Base-by-base conservation (phyloP, 805 yeast species). In the Metschnikowia baotianmanensis region DNA sequence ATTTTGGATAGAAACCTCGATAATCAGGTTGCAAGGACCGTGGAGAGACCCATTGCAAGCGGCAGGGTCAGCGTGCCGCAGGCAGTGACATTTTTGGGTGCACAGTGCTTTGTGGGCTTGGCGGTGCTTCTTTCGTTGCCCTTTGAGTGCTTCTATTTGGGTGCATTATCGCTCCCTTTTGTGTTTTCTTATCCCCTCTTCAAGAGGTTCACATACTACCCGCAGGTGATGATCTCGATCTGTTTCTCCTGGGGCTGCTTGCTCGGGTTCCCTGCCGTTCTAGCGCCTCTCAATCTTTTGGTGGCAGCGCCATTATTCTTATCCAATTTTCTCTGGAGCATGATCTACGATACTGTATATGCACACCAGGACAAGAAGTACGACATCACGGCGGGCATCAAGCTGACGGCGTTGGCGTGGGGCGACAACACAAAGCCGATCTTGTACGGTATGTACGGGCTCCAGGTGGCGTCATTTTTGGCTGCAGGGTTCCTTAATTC, bases 381-480 rank as follows among this genome's bases (percentile, higher is more conserved):
- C 56, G 99, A 93, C 63, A 67, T 86, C 38, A 72, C 76, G 43
- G 97, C 96, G 0, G 99, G 99, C 16, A 84, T 93, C 52, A 89
- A 89, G 61, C 86, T 96, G 2, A 89, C 98, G 0, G 99, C 99
- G 7, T 73, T 93, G 51, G 90, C 86, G 2, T 95, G 99, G 99
- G 95, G 95, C 7, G 77, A 75, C 17, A 74, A 77, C 23, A 77
- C 96, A 1, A 89, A 85, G 58, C 74, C 79, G 9, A 78, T 89
- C 30, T 71, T 86, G 54, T 71, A 77, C 32, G 81, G 76, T 0
- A 58, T 89, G 48, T 76, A 87, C 6, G 69, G 70, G 1, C 80
- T 79, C 1, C 99, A 93, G 63, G 70, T 85, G 48, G 76, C 75
- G 1, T 62, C 81, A 28, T 76, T 80, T 47, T 69, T 80, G 2